Evolutionary conservation across 805 yeast genomes (phyloP).

Genomic region (Metschnikowia borealis): DNA sequence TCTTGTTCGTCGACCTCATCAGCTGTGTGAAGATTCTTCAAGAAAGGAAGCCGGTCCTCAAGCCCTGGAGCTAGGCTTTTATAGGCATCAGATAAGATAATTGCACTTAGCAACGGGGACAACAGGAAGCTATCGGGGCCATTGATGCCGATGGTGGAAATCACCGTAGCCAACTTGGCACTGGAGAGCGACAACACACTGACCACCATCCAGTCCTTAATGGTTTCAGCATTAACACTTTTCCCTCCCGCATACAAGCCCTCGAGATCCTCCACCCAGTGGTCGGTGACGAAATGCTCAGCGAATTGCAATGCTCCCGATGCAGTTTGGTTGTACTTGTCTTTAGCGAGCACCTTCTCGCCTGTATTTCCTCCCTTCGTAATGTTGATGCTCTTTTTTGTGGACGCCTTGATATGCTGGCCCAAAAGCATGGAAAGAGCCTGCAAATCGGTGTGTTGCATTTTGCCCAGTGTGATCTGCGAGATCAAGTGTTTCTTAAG

Average conservation of each 20-base stretch:
- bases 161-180: constrained; percentile 38
- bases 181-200: constrained; percentile 49
- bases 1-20: constrained; percentile 24
- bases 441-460: constrained; percentile 42
- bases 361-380: constrained; percentile 17
- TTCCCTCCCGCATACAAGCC: constrained; percentile 53
- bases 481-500: constrained; percentile 53
- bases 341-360: constrained; percentile 20
- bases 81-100: constrained; percentile 48
- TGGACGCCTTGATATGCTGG: constrained; percentile 23
- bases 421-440: constrained; percentile 47
- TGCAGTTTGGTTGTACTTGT: constrained; percentile 17
- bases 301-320: constrained; percentile 38
- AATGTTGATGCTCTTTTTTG: constrained; percentile 16
- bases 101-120: constrained; percentile 53
- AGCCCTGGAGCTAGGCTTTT: constrained; percentile 48
- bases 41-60: constrained; percentile 46
- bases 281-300: constrained; percentile 48
- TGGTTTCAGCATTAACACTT: constrained; percentile 44
- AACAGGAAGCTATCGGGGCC: constrained; percentile 39
- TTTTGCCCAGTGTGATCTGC: constrained; percentile 45
- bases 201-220: constrained; percentile 49
- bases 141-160: constrained; percentile 39
- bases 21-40: constrained; percentile 21
- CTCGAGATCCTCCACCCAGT: constrained; percentile 62